A percentile compares a stretch with the other conserved stretches of the same genome.
Evolutionary conservation across 768 basidiomycete species (phyloP).

Genomic region (Aureoboletus auriporus): DNA sequence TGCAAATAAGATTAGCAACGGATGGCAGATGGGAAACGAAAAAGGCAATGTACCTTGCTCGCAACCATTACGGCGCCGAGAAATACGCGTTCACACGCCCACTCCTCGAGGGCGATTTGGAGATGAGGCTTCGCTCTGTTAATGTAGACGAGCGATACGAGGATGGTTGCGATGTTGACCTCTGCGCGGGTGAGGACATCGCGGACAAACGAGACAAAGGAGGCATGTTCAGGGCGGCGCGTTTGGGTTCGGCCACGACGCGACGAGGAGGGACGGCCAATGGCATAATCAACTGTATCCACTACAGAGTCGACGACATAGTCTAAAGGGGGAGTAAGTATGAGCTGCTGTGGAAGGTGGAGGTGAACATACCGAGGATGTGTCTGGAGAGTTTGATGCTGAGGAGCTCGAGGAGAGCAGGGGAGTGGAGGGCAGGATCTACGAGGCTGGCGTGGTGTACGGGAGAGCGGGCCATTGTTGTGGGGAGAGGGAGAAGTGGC

Average conservation of each 20-base stretch:
- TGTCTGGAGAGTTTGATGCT: conserved; percentile 57
- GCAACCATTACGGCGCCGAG: conserved; percentile 86
- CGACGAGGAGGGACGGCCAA: conserved; percentile 61
- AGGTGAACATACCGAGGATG: conserved; percentile 54
- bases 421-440: conserved; percentile 58
- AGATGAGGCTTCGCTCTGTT: conserved; percentile 73
- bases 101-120: conserved; percentile 76
- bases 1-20: conserved; percentile 22
- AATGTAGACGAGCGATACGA: conserved; percentile 74
- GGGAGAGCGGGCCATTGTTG: conserved; percentile 26
- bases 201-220: conserved; percentile 62
- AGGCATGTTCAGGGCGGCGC: conserved; percentile 47
- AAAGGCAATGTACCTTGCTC: conserved; percentile 56
- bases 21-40: conserved; percentile 15
- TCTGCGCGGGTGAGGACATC: conserved; percentile 72
- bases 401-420: conserved; percentile 64
- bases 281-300: conserved; percentile 73
- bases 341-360: neutral
- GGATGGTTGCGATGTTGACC: conserved; percentile 63
- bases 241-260: conserved; percentile 44
- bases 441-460: conserved; percentile 53
- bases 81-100: conserved; percentile 89
- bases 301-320: conserved; percentile 65
- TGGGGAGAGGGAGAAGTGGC: conserved; percentile 1
- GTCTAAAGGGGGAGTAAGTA: conserved; percentile 38